Evolutionary conservation across 306 rosid species (phyloP), one percentile per base, ranked within the genome.

Genomic region (Calophaca sinica): DNA sequence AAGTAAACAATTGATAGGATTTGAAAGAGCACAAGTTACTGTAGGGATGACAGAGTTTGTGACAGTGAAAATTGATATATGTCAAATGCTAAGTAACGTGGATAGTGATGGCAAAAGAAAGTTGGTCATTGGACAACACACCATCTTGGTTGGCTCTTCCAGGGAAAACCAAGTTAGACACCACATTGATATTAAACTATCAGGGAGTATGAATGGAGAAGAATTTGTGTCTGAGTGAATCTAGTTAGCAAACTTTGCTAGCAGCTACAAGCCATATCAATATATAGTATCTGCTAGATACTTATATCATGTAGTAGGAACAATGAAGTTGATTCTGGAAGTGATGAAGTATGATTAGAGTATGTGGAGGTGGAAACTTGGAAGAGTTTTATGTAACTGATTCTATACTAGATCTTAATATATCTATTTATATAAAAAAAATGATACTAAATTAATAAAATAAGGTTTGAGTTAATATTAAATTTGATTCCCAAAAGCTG

Each of bases 61-160:
- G 46, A 76, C 53, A 3, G 50, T 84, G 70, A 77, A 72, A 42
- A 66, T 88, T 28, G 86, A 91, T 64, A 79, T 82, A 38, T 91
- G 94, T 78, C 58, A 79, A 76, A 9, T 20, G 35, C 54, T 84
- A 58, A 88, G 76, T 70, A 62, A 81, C 10, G 92, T 87, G 80
- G 90, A 88, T 70, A 45, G 70, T 45, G 88, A 87, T 70, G 94
- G 92, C 39, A 76, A 80, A 20, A 85, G 90, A 76, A 88, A 87
- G 42, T 31, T 91, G 83, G 65, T 84, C 33, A 79, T 63, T 58
- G 92, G 92, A 14, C 32, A 71, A 7, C 89, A 89, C 49, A 79
- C 66, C 6, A 29, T 89, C 68, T 29, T 84, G 59, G 82, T 91
- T 58, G 94, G 94, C 0, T 75, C 89, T 38, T 76, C 84, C 1